Evolutionary conservation across 1,139 yeast genomes (phyloP).

Genomic region (Protomyces inundatus): DNA sequence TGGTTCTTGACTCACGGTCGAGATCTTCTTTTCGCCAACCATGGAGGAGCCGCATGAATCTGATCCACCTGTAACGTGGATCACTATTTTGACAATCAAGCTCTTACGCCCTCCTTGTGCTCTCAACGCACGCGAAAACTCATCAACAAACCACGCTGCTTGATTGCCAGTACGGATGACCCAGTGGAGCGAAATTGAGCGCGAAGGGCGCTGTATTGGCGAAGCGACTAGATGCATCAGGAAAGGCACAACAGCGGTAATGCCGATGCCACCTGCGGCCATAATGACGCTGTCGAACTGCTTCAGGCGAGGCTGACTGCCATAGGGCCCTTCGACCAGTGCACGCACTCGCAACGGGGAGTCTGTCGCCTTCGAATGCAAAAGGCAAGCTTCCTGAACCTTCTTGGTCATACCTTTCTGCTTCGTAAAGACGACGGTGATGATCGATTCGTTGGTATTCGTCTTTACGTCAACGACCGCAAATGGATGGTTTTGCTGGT

Average conservation of each 20-base stretch:
- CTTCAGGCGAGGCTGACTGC: slow-evolving; percentile 47
- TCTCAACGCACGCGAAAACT: not conserved
- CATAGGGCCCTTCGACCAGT: slow-evolving; percentile 63
- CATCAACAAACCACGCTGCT: not conserved
- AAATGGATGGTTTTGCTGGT: slow-evolving; percentile 66
- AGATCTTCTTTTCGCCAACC: too few relatives aligned
- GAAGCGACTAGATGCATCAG: slow-evolving; percentile 2
- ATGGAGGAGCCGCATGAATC: too few relatives aligned
- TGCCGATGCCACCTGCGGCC: slow-evolving; percentile 69
- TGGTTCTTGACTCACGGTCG: too few relatives aligned
- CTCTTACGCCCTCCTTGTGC: not conserved
- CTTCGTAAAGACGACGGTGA: slow-evolving; percentile 23
- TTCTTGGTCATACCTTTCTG: slow-evolving; percentile 27
- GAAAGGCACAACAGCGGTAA: slow-evolving; percentile 52
- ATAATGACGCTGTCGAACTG: slow-evolving; percentile 53
- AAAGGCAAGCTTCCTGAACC: slow-evolving; percentile 6
- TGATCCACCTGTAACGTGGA: not conserved
- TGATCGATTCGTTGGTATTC: too few relatives aligned
- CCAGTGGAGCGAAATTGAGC: slow-evolving; percentile 26
- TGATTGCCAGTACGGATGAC: not conserved
- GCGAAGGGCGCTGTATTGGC: too few relatives aligned
- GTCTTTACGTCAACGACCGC: slow-evolving; percentile 43
- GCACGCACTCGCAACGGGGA: slow-evolving; percentile 9
- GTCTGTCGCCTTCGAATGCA: not conserved
- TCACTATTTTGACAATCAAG: not conserved